Percentiles rank a stretch among this genome's conserved stretches.
Conservation (phyloP, 345 rosid genomes). For the Gossypium stocksii region DNA sequence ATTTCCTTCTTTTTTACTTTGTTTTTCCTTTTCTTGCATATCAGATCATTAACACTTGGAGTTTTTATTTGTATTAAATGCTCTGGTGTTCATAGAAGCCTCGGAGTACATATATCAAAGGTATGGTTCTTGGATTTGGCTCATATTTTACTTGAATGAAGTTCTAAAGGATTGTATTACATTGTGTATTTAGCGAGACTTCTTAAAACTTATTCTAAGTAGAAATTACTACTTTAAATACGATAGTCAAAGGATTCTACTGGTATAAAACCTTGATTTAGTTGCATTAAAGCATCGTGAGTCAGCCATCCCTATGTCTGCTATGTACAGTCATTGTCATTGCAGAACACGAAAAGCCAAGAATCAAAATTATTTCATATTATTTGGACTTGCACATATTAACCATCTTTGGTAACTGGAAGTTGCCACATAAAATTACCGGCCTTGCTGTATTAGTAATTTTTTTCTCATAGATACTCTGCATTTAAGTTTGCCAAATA, state of each 20-base stretch:
- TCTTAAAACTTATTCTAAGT: background rate
- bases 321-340: background rate
- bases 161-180: background rate
- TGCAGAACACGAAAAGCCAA: background rate
- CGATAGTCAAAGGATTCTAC: background rate
- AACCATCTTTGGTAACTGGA: background rate
- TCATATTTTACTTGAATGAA: background rate
- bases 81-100: conserved; percentile 97
- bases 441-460: background rate
- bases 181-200: background rate
- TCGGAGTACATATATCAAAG: conserved; percentile 96
- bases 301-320: background rate
- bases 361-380: background rate
- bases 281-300: background rate
- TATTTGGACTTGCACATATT: background rate
- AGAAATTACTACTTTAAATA: background rate
- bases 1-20: conserved; percentile 17
- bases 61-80: conserved; percentile 95
- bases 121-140: conserved; percentile 30
- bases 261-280: background rate
- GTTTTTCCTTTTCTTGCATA: conserved; percentile 24
- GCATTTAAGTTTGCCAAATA: background rate
- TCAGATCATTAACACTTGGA: conserved; percentile 78
- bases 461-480: background rate
- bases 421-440: background rate